A percentile compares a stretch with the other conserved stretches of the same genome.
phyloP scores from a whole-genome alignment of 805 yeast species.

The Diddensiella caesifluorescens region DNA sequence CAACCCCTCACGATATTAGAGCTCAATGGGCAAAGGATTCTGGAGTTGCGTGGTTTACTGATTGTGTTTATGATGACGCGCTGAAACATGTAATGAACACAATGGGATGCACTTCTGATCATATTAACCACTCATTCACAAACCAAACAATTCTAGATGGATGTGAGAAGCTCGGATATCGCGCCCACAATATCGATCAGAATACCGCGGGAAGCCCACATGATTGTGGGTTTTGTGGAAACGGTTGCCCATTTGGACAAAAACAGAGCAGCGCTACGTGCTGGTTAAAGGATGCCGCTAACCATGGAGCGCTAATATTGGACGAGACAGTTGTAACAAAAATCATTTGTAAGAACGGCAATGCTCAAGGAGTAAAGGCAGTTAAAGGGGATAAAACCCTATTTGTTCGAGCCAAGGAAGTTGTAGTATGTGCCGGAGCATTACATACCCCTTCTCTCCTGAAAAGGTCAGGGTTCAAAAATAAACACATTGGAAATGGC shows the following conservation, averaged over 20 bases:
- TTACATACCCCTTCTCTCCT: constrained; percentile 46
- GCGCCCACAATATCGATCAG: constrained; percentile 38
- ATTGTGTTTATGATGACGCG: constrained; percentile 39
- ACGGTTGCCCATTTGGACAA: constrained; percentile 47
- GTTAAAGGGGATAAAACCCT: constrained; percentile 27
- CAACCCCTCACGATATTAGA: constrained; percentile 46
- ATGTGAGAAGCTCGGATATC: constrained; percentile 41
- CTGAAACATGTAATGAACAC: constrained; percentile 41
- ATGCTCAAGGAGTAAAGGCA: constrained; percentile 43
- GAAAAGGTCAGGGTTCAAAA: constrained; percentile 44
- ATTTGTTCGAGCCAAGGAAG: constrained; percentile 40
- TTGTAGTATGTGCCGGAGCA: constrained; percentile 44
- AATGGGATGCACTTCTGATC: constrained; percentile 43
- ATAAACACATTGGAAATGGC: constrained; percentile 46
- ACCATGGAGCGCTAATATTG: constrained; percentile 42
- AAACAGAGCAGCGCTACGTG: constrained; percentile 46
- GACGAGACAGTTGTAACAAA: constrained; percentile 40
- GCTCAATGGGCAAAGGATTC: constrained; percentile 44
- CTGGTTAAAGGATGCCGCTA: constrained; percentile 47
- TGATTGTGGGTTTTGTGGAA: constrained; percentile 43
- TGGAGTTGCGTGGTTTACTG: constrained; percentile 45
- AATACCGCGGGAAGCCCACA: constrained; percentile 41
- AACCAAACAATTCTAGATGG: constrained; percentile 43
- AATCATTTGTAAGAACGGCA: constrained; percentile 39
- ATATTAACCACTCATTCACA: constrained; percentile 41